These are phyloP conservation scores for Yamadazyma tumulicola DNA, from an alignment of 805 yeast genomes.

Conservation along the genomic window DNA sequence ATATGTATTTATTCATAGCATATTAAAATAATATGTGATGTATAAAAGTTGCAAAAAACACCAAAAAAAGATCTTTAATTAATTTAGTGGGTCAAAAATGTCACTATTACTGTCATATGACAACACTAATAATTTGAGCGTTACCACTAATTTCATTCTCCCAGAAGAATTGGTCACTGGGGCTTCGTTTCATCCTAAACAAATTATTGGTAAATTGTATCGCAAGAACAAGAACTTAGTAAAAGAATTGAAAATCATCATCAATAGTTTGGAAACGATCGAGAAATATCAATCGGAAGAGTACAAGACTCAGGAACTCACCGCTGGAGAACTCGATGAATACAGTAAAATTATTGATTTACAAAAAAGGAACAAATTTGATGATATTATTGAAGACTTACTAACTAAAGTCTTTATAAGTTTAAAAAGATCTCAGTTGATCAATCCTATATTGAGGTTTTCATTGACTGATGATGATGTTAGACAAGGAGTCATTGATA, in stretches of 20 bases:
- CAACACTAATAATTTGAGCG: too few species aligned
- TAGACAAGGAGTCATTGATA: constrained; percentile 20
- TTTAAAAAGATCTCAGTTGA: constrained; percentile 27
- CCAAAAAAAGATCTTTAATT: too few species aligned
- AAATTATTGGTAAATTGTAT: constrained; percentile 4
- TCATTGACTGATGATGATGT: constrained; percentile 27
- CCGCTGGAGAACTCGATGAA: constrained; percentile 1
- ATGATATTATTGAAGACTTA: constrained; percentile 17
- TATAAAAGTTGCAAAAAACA: too few species aligned
- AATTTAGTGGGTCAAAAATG: too few species aligned
- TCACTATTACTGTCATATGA: too few species aligned
- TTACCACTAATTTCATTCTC: too few species aligned
- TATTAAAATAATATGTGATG: too few species aligned
- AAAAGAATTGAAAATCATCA: constrained; percentile 9
- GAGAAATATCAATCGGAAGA: constrained; percentile 10
- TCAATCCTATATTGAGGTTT: constrained; percentile 23
- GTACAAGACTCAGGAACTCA: constrained; percentile 2
- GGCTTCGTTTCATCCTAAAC: constrained; percentile 1
- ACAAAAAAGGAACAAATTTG: constrained; percentile 3
- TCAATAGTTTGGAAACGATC: constrained; percentile 11
- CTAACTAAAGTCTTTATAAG: constrained; percentile 20
- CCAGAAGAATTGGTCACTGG: too few species aligned
- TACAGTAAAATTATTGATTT: not conserved
- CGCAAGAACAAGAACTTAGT: constrained; percentile 7
- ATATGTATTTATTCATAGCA: too few species aligned